A percentile compares a stretch with the other conserved stretches of the same genome.
These are phyloP conservation scores for Mimosa pudica DNA, from an alignment of 306 rosid genomes.

Conservation along the genomic window DNA sequence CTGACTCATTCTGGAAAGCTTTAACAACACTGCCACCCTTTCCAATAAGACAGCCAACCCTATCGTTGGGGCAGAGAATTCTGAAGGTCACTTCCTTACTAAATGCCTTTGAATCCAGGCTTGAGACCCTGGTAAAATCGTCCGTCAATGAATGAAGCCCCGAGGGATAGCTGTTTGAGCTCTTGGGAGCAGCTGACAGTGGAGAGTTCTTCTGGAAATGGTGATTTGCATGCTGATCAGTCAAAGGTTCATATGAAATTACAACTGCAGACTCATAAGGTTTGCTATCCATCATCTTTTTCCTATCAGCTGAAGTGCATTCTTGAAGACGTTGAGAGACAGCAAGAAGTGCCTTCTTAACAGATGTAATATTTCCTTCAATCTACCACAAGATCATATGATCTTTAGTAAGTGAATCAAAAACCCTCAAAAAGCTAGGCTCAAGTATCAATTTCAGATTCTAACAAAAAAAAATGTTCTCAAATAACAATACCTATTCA, in stretches of 20 bases:
- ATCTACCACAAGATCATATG: conserved; percentile 56
- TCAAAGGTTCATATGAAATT: conserved; percentile 33
- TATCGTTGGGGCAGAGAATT: conserved; percentile 69
- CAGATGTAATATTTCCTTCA: conserved; percentile 73
- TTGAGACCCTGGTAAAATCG: conserved; percentile 54
- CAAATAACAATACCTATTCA: too few relatives aligned
- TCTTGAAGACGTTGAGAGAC: conserved; percentile 76
- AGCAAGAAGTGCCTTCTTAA: conserved; percentile 83
- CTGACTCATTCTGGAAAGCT: conserved; percentile 79
- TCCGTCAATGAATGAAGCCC: conserved; percentile 51
- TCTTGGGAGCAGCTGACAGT: conserved; percentile 42
- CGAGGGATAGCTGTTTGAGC: conserved; percentile 50
- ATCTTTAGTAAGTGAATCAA: conserved; percentile 22
- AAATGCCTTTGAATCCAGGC: conserved; percentile 43
- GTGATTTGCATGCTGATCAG: conserved; percentile 53
- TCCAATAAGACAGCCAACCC: conserved; percentile 84
- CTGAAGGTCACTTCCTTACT: conserved; percentile 64
- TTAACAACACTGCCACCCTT: conserved; percentile 74
- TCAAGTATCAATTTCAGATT: too few relatives aligned
- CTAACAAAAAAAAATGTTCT: too few relatives aligned
- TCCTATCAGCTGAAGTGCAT: conserved; percentile 56
- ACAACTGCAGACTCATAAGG: conserved; percentile 41
- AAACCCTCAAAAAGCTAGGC: background rate
- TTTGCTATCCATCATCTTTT: conserved; percentile 56
- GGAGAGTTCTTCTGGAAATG: conserved; percentile 46